Base-by-base conservation (phyloP, 495 filamentous ascomycete species). In the Daldinia childiae region DNA sequence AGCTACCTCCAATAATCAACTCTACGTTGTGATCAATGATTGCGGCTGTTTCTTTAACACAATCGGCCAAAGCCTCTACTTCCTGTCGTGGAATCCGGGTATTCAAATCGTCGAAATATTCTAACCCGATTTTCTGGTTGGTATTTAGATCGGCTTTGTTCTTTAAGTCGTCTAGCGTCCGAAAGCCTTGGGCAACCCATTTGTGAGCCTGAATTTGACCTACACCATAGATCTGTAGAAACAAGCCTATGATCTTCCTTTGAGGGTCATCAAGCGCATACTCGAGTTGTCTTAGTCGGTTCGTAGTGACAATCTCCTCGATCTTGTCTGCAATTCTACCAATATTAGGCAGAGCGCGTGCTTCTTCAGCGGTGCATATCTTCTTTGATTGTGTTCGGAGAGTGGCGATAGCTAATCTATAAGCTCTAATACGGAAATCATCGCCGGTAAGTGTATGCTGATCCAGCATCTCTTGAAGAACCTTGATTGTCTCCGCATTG, bases 251-350 rank as follows among this genome's bases (percentile, higher is more conserved):
- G 0, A 86, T 79, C 2, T 79, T 78, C 73, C 93, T 90, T 14
- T 84, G 82, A 0, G 89, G 85, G n/a, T 95, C 90, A 14, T 81
- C 72, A 59, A 84, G 87, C 0, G 90, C 84, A 32, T 85, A 81
- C 0, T 97, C 92, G 2, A 98, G 84, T 39, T 91, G 88, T 19
- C 88, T 85, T 0, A 99, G 87, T 14, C 83, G 83, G 74, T 94
- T 88, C 0, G 95, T 98, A 32, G 62, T 78, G 55, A 80, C 93
- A 54, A 98, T 97, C 75, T 99, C 95, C 74, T 96, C 91, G 62
- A 99, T 97, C 74, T 98, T 98, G 43, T 85, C 83, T 0, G 95
- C 95, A 15, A 99, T 87, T 7, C 81, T 61, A 32, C 95, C 95
- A 68, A 99, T 90, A 61, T 87, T 87, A 1, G 90, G 88, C 3